Evolutionary conservation across 768 basidiomycete genomes (phyloP).

Genomic region (Mycena floridula): DNA sequence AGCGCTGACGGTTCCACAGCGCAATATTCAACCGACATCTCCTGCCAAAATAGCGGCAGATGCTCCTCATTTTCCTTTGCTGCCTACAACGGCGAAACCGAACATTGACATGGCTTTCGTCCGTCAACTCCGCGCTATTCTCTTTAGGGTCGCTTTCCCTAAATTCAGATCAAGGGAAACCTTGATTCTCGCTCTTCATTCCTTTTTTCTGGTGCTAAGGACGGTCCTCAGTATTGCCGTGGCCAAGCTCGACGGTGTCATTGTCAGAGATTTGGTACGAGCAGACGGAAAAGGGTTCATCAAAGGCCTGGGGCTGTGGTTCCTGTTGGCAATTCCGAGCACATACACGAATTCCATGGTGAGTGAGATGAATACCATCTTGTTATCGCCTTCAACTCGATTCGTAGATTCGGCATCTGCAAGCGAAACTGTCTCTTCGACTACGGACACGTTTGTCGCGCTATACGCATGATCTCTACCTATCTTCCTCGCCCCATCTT

Average conservation of each 20-base stretch:
- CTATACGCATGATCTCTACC: constrained; percentile 89
- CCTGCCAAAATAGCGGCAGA: constrained; percentile 44
- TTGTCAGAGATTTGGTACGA: constrained; percentile 84
- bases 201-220: constrained; percentile 77
- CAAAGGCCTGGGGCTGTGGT: constrained; percentile 82
- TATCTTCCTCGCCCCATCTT: constrained; percentile 65
- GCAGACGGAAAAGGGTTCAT: constrained; percentile 83
- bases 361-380: constrained; percentile 6
- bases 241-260: constrained; percentile 81
- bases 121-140: constrained; percentile 65
- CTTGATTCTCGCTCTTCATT: constrained; percentile 69
- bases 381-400: not conserved
- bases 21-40: constrained; percentile 43
- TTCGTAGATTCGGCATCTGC: constrained; percentile 79
- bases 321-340: constrained; percentile 83
- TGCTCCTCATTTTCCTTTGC: constrained; percentile 55
- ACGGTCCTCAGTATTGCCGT: constrained; percentile 87
- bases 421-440: constrained; percentile 76
- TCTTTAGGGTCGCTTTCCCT: constrained; percentile 66
- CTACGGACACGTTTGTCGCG: constrained; percentile 84
- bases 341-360: constrained; percentile 97
- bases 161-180: constrained; percentile 63
- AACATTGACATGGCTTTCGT: constrained; percentile 69
- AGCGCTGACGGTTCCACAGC: constrained; percentile 15
- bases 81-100: constrained; percentile 30